A percentile compares a stretch with the other conserved stretches of the same genome.
These are phyloP conservation scores for Limnanthes douglasii DNA, from an alignment of 345 rosid genomes.

Conservation along the genomic window DNA sequence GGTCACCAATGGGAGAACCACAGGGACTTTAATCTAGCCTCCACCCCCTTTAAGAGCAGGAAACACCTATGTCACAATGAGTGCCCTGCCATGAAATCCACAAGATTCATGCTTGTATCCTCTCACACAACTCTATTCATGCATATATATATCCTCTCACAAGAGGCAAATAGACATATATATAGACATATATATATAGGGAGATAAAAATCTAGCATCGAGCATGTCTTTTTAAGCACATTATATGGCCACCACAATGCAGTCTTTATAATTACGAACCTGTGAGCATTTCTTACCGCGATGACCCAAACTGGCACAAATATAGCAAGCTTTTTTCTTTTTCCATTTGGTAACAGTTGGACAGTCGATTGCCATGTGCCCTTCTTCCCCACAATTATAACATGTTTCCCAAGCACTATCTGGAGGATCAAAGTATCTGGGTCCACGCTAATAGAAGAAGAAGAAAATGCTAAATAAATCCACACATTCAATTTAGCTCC, in stretches of 20 bases:
- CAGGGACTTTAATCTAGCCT: no score
- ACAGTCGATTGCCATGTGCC: constrained; percentile 75
- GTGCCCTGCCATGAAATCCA: no score
- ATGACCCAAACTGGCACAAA: constrained; percentile 86
- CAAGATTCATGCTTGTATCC: no score
- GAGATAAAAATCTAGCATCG: no score
- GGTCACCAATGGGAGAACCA: no score
- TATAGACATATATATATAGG: no score
- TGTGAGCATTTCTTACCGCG: constrained; percentile 55
- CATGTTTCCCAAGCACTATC: constrained; percentile 53
- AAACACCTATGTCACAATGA: no score
- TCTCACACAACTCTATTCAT: no score
- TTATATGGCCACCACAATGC: not conserved
- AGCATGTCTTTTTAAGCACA: no score
- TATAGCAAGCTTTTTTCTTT: constrained; percentile 62
- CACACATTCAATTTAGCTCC: not conserved
- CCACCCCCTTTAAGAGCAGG: no score
- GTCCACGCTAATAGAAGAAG: constrained; percentile 57
- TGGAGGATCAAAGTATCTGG: constrained; percentile 85
- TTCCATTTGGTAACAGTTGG: constrained; percentile 27
- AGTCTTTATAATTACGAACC: constrained; percentile 20
- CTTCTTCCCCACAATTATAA: constrained; percentile 81
- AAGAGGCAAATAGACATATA: not conserved
- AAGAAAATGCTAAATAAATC: not conserved
- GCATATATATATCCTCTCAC: no score